A percentile compares a stretch with the other conserved stretches of the same genome.
phyloP scores from a whole-genome alignment of 495 filamentous ascomycete species.

The Letharia lupina region DNA sequence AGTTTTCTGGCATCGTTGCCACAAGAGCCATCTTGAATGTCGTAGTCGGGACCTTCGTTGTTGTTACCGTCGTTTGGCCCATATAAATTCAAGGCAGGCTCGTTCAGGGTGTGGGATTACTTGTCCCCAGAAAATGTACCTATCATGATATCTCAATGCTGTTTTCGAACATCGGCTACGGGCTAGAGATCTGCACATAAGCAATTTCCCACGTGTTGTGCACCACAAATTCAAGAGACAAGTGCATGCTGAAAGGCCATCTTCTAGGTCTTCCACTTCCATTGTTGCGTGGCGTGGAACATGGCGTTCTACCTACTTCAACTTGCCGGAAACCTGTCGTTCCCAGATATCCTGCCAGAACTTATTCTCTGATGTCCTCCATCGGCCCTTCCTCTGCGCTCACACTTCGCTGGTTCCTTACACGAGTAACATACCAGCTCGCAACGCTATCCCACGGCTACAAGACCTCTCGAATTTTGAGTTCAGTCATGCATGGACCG shows the following conservation, averaged over 20 bases:
- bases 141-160: not conserved
- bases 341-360: constrained; percentile 57
- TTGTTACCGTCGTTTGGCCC: not conserved
- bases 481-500: constrained; percentile 67
- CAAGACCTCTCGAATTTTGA: constrained; percentile 59
- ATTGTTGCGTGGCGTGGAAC: constrained; percentile 69
- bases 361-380: constrained; percentile 85
- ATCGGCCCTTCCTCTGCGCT: constrained; percentile 87
- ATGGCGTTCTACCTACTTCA: constrained; percentile 76
- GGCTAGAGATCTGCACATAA: not conserved
- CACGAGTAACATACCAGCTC: constrained; percentile 57
- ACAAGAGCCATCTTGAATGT: not conserved
- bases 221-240: not conserved
- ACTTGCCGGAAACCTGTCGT: constrained; percentile 42
- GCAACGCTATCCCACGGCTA: constrained; percentile 66
- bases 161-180: not conserved
- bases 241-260: constrained; percentile 15
- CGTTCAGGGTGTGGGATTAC: not conserved
- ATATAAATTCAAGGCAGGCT: too few relatives aligned
- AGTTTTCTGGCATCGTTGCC: not conserved
- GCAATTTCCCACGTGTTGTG: not conserved
- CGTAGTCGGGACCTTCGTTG: not conserved
- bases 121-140: not conserved
- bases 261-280: constrained; percentile 33
- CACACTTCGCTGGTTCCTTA: constrained; percentile 61